A percentile compares a stretch with the other conserved stretches of the same genome.
Conservation (phyloP, 192 early-diverging fungal genomes). For the Coemansia brasiliensis region DNA sequence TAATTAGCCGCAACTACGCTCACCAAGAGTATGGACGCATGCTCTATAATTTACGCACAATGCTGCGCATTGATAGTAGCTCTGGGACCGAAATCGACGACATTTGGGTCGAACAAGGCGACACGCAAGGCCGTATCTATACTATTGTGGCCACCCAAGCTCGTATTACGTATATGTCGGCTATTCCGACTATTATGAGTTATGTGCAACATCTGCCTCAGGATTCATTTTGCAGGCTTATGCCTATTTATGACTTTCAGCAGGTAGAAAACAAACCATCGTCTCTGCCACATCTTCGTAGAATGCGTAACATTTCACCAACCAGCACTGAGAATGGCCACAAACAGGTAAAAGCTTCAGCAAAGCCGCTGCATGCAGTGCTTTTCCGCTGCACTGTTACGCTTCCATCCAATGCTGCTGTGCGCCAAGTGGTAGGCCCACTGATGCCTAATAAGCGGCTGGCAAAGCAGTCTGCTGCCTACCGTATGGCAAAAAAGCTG, state of each 20-base stretch:
- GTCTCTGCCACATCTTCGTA: neutral
- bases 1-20: constrained; percentile 12
- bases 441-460: constrained; percentile 57
- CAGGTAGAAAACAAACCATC: constrained; percentile 1
- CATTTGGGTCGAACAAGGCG: constrained; percentile 35
- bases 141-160: constrained; percentile 68
- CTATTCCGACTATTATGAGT: constrained; percentile 63
- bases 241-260: constrained; percentile 58
- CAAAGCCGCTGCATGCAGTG: neutral
- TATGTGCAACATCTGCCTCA: constrained; percentile 74
- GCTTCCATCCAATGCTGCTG: constrained; percentile 64
- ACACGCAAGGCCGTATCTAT: constrained; percentile 55
- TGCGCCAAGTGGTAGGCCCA: constrained; percentile 57
- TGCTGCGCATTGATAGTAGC: constrained; percentile 22
- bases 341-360: neutral
- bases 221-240: constrained; percentile 59
- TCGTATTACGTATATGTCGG: constrained; percentile 65
- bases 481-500: constrained; percentile 70
- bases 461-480: constrained; percentile 71
- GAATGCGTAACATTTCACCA: neutral
- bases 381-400: constrained; percentile 56
- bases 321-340: neutral
- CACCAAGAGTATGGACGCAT: constrained; percentile 26
- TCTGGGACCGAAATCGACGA: constrained; percentile 35
- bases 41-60: constrained; percentile 11